Evolutionary conservation across 2,329 filamentous ascomycete genomes (phyloP), one percentile per base, ranked within the genome.

Genomic region (Diaporthe eres): DNA sequence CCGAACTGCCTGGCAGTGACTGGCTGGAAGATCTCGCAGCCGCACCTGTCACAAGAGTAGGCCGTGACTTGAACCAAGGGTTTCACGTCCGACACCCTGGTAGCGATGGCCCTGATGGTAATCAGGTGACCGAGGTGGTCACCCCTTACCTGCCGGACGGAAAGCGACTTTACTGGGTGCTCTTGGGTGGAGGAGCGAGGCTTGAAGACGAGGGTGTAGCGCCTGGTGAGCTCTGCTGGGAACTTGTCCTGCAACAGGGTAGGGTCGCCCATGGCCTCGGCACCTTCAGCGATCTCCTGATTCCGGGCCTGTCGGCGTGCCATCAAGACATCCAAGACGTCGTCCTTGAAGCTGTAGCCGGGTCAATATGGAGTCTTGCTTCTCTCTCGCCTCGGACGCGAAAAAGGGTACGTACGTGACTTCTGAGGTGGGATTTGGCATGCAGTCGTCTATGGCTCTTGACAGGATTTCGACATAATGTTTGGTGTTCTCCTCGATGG

Each of bases 141-240:
- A 80, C 96, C 97, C 57, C 94, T 93, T 42, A 99, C 95, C 82
- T 98, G 92, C 78, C 97, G 93, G 42, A 99, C 97, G n/a, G 97
- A 96, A 76, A 98, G 87, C 2, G 92, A 88, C 82, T 93, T 93
- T 61, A 86, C 82, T 3, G 88, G 87, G 71, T 90, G 90, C 80
- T 94, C 92, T 10, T 89, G 89, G 12, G 92, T 92, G 4, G 92
- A 90, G n/a, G 94, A 94, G 77, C 94, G 89, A 28, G 97, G 96
- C 87, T 98, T 98, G 88, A 99, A 98, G 82, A 97, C 96, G 75
- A 99, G 91, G 0, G 95, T 98, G 85, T 99, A 99, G 83, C 97
- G 92, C 77, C 97, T 93, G 7, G 95, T 98, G 72, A 99, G 91
- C 81, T 98, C 95, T 10, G 96, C 92, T 22, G 97, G 97, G 82